Evolutionary conservation across 352 stramenopile genomes (phyloP), one percentile per base, ranked within the genome.

Genomic region (Phytophthora agathidicida): DNA sequence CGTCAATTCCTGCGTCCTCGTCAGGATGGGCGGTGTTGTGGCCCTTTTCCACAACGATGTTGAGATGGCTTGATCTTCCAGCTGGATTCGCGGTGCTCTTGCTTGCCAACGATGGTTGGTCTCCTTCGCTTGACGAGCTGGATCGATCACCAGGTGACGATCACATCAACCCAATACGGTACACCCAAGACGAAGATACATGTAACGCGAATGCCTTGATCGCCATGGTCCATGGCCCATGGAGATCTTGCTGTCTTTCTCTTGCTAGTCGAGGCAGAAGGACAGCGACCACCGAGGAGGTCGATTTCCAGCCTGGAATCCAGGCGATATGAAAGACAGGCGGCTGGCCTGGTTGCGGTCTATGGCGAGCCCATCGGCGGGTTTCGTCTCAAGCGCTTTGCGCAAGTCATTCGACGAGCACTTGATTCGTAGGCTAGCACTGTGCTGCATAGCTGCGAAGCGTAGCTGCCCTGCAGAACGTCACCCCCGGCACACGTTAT

Each of bases 361-460:
- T 10, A 33, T 45, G 47, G 38, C 48, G 39, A 30, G 51, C 24
- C 14, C 17, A 46, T 36, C 32, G 14, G 20, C 19, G 14, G 30
- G 46, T 33, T 60, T 63, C 54, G 54, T 57, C 54, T 63, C 54
- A 63, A 16, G 48, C 36, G 22, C 41, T 62, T 55, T 47, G 35
- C 45, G 33, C 53, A n/a, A 56, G 37, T 44, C 52, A 37, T 16
- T 27, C 27, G 22, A 38, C 32, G 24, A 46, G 35, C 24, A 13
- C 31, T 60, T 39, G 51, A 44, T 51, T 53, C 16, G 20, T 17
- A 53, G 24, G 19, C 31, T n/a, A n/a, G n/a, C n/a, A n/a, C n/a
- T n/a, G n/a, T n/a, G n/a, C n/a, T n/a, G n/a, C n/a, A n/a, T n/a
- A n/a, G n/a, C n/a, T n/a, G n/a, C n/a, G n/a, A n/a, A n/a, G n/a